Base-by-base conservation (phyloP, 108 stramenopile species). In the Conticribra guillardii region DNA sequence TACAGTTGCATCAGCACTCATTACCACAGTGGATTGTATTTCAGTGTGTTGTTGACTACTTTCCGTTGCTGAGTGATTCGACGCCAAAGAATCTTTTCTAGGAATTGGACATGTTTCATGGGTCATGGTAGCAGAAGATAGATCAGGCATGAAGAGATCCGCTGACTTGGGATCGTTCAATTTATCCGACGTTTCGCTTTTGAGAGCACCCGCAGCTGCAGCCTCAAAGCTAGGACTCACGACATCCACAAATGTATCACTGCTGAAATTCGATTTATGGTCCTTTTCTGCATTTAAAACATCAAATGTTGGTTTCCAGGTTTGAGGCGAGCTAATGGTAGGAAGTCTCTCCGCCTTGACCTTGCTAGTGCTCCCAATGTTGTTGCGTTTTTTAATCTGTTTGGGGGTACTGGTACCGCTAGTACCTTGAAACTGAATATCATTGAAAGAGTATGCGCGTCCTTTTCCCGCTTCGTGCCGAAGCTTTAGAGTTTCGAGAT, bases 401-500 rank as follows among this genome's bases (percentile, higher is more conserved):
- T 65, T 50, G 0, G 64, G 31, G 7, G 18, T 53, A 19, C 52
- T 51, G 0, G 50, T 17, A 21, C 50, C 4, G 5, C n/a, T 22
- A n/a, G n/a, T n/a, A n/a, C n/a, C n/a, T 9, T 51, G 50, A 32
- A 52, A 2, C 50, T 48, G 21, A 22, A 53, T 17, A 58, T 76
- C 75, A 50, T 69, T 76, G 24, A 54, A 76, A 2, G 75, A 76
- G 49, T 76, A 76, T 2, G 75, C 67, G 14, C 71, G 54, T 41
- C 34, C 37, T 33, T 73, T 68, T 14, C 76, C 76, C 4, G 56
- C 68, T 27, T 77, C 68, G 44, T 60, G 76, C 22, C 68, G 76
- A 33, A 65, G 28, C 49, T 54, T 67, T 0, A 77, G 57, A 28
- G 68, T 68, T 48, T 77, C 76, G n/a, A 69, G 56, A 24, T 77